Percentiles rank a stretch among this genome's conserved stretches.
These are phyloP conservation scores for Syncephalastrum contaminatum DNA, from an alignment of 371 early-diverging fungal species.

Conservation along the genomic window DNA sequence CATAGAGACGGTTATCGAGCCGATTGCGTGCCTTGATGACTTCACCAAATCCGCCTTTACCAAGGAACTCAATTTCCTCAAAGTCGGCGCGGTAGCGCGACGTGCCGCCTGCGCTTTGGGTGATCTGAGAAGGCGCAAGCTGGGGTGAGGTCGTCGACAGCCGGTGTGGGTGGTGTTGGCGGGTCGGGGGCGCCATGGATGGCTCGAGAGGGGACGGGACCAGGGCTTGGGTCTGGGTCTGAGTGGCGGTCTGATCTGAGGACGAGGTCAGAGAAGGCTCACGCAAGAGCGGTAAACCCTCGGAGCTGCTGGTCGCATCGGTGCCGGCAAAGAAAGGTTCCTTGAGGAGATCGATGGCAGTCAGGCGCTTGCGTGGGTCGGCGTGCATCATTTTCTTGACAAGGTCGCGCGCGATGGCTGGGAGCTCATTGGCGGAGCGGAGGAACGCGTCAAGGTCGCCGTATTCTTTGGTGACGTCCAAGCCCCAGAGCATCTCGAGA, in stretches of 20 bases:
- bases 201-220: constrained; percentile 6
- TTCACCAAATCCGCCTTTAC: constrained; percentile 92
- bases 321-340: constrained; percentile 56
- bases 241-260: not conserved
- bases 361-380: constrained; percentile 67
- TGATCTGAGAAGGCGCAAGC: not conserved
- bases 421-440: constrained; percentile 47
- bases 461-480: constrained; percentile 55
- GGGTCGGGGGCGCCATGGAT: constrained; percentile 1
- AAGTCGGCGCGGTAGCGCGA: constrained; percentile 82
- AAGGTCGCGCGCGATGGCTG: constrained; percentile 45
- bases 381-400: constrained; percentile 55
- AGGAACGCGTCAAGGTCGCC: constrained; percentile 58
- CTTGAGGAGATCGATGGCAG: constrained; percentile 68
- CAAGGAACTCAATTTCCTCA: constrained; percentile 91
- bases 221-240: constrained; percentile 1
- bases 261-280: not conserved
- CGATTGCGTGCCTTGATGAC: constrained; percentile 91
- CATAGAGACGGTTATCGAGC: constrained; percentile 85
- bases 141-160: constrained; percentile 1
- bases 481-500: constrained; percentile 75
- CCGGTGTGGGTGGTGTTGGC: constrained; percentile 1
- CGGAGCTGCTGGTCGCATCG: not conserved
- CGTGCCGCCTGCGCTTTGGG: not conserved
- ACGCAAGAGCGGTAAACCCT: not conserved